These are phyloP conservation scores for Cercospora zeae-maydis DNA, from an alignment of 2,329 filamentous ascomycete genomes.

Conservation along the genomic window DNA sequence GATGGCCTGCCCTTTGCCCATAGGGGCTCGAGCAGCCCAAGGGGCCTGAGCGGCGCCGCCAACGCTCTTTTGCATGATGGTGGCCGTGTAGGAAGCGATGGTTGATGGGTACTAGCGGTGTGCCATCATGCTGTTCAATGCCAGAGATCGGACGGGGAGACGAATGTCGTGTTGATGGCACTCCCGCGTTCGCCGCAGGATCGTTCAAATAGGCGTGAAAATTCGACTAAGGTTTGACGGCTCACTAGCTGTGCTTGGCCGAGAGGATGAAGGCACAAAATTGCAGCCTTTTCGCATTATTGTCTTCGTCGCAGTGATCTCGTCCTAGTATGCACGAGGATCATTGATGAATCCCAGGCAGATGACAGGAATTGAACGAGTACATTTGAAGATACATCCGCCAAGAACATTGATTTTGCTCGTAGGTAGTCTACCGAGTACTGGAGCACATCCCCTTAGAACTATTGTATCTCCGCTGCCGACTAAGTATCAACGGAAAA, in stretches of 20 bases:
- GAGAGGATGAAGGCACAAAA: not conserved
- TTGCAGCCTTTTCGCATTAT: not conserved
- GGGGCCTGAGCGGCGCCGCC: not conserved
- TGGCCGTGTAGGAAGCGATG: not conserved
- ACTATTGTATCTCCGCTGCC: too few relatives aligned
- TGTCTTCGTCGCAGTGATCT: too few relatives aligned
- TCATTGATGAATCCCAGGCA: too few relatives aligned
- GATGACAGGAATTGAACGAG: too few relatives aligned
- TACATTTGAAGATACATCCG: too few relatives aligned
- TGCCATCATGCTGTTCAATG: not conserved
- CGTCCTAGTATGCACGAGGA: too few relatives aligned
- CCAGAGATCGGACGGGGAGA: not conserved
- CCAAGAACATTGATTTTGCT: too few relatives aligned
- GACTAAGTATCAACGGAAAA: not conserved
- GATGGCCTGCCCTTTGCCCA: constrained; percentile 52
- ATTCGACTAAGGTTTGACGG: not conserved
- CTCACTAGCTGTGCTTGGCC: not conserved
- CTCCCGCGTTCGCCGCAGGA: not conserved
- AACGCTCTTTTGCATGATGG: constrained; percentile 9
- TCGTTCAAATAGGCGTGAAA: not conserved
- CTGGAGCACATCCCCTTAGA: too few relatives aligned
- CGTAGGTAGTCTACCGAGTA: too few relatives aligned
- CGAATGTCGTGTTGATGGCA: not conserved
- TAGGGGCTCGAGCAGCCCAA: not conserved
- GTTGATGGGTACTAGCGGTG: not conserved